Conservation (phyloP, 441 rosid genomes). For the Euphorbia celastroides region DNA sequence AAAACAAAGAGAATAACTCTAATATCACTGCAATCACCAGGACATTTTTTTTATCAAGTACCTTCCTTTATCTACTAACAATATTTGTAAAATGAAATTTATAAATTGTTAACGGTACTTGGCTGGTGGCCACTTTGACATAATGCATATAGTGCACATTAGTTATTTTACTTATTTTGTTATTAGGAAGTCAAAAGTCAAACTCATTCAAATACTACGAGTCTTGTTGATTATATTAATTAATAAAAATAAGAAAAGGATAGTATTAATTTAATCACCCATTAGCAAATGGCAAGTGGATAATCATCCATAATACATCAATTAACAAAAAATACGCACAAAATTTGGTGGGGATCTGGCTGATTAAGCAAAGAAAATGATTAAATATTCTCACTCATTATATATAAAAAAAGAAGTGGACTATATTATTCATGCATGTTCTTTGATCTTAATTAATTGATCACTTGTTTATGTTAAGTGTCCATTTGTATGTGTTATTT, state of each 20-base stretch:
- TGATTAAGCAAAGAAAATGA: background rate
- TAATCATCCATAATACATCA: background rate
- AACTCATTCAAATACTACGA: background rate
- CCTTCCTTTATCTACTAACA: too few species aligned
- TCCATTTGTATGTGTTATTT: background rate
- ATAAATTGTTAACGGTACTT: too few species aligned
- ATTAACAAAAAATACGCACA: background rate
- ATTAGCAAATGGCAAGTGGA: background rate
- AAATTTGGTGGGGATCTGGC: background rate
- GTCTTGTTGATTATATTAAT: background rate
- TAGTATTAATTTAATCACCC: constrained; percentile 1
- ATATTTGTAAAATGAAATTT: too few species aligned
- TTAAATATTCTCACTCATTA: background rate
- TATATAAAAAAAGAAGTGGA: background rate
- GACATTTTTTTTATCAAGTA: too few species aligned
- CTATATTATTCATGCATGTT: background rate
- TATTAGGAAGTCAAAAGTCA: too few species aligned
- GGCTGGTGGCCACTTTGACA: too few species aligned
- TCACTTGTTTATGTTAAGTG: background rate
- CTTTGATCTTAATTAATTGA: background rate
- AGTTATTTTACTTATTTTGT: too few species aligned
- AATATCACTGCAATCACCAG: too few species aligned
- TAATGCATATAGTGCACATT: too few species aligned
- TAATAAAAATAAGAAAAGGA: background rate
- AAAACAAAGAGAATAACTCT: too few species aligned